A percentile compares a stretch with the other conserved stretches of the same genome.
These are phyloP conservation scores for Phaeodactylum tricornutum DNA, from an alignment of 108 stramenopile species.

Conservation along the genomic window DNA sequence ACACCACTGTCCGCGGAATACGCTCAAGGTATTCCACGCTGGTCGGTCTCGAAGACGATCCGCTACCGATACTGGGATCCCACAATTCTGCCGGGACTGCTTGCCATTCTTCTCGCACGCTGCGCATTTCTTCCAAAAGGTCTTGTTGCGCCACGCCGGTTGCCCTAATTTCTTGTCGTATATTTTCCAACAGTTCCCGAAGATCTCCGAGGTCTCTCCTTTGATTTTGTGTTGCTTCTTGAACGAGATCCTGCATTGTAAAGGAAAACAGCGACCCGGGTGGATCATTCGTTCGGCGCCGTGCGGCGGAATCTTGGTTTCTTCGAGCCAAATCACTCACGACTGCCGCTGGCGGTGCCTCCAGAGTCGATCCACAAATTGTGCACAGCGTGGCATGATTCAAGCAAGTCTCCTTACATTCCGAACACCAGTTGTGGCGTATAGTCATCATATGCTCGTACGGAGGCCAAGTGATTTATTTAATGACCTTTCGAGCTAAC, in stretches of 20 bases:
- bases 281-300: neutral
- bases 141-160: neutral
- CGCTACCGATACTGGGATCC: constrained; percentile 14
- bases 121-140: neutral
- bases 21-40: constrained; percentile 12
- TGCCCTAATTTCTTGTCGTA: constrained; percentile 10
- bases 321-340: neutral
- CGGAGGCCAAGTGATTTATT: no score
- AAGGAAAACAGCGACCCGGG: neutral
- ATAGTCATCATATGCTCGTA: no score
- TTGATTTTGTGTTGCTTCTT: no score
- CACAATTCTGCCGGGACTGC: constrained; percentile 19
- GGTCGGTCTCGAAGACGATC: constrained; percentile 18
- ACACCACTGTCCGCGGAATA: constrained; percentile 20
- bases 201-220: constrained; percentile 15
- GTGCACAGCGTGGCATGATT: constrained; percentile 40
- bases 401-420: constrained; percentile 33
- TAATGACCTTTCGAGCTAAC: no score
- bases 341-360: constrained; percentile 4
- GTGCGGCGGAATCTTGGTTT: neutral
- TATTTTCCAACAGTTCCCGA: constrained; percentile 6
- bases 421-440: constrained; percentile 39
- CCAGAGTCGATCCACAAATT: constrained; percentile 32
- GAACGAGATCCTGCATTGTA: neutral
- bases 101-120: constrained; percentile 3